Conservation (phyloP, 345 rosid species). For the Citrus unshiu region DNA sequence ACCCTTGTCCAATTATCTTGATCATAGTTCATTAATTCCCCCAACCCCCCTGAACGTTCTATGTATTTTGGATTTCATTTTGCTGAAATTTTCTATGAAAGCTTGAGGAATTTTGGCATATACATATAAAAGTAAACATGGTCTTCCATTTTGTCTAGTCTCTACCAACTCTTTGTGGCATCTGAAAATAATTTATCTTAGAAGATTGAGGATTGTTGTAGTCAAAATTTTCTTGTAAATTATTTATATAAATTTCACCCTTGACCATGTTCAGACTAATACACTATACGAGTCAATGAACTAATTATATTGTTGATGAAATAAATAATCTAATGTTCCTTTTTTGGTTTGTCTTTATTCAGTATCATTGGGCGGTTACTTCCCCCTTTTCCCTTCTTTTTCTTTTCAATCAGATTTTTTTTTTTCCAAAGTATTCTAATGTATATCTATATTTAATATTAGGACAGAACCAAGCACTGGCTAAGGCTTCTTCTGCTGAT, state of each 20-base stretch:
- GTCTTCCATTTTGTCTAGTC: background rate
- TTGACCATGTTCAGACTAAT: background rate
- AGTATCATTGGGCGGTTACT: background rate
- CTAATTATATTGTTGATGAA: slow-evolving; percentile 6
- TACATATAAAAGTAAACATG: background rate
- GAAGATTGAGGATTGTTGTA: background rate
- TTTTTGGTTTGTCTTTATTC: slow-evolving; percentile 8
- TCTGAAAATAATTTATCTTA: background rate
- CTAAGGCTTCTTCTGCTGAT: slow-evolving; percentile 21
- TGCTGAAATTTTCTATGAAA: background rate
- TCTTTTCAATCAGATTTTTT: background rate
- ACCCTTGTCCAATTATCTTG: background rate
- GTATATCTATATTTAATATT: slow-evolving; percentile 16
- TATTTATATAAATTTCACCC: background rate
- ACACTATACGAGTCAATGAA: background rate
- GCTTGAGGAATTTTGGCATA: background rate
- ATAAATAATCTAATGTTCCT: background rate
- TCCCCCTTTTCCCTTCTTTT: background rate
- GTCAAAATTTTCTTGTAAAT: background rate
- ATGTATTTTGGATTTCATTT: background rate
- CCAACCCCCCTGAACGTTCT: background rate
- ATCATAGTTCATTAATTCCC: background rate
- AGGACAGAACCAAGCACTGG: slow-evolving; percentile 42
- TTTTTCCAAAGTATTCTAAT: background rate
- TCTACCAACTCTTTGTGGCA: background rate